These are phyloP conservation scores for Hypomyces rosellus DNA, from an alignment of 2,329 filamentous ascomycete genomes.

Conservation along the genomic window DNA sequence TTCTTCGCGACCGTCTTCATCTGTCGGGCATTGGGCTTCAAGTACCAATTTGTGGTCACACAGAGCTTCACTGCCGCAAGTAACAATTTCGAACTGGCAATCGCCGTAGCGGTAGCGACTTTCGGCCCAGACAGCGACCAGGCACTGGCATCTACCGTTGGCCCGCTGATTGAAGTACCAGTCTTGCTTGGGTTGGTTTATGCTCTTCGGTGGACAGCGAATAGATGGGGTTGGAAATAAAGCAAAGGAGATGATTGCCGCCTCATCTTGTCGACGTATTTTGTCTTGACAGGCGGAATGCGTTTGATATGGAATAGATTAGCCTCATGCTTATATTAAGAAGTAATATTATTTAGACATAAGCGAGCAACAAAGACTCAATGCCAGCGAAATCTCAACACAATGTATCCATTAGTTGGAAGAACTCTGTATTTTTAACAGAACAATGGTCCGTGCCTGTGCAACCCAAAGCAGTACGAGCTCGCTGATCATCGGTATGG, in stretches of 20 bases:
- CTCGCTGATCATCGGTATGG: slow-evolving; percentile 5
- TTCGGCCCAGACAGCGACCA: slow-evolving; percentile 74
- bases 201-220: slow-evolving; percentile 54
- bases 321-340: not conserved
- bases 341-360: not conserved
- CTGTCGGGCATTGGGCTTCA: slow-evolving; percentile 61
- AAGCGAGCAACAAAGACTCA: not conserved
- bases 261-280: not conserved
- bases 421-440: slow-evolving; percentile 11
- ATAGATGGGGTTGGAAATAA: slow-evolving; percentile 47
- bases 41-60: slow-evolving; percentile 63
- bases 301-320: slow-evolving; percentile 1
- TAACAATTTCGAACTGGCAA: slow-evolving; percentile 90
- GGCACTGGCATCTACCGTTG: slow-evolving; percentile 75
- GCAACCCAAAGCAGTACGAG: slow-evolving; percentile 10
- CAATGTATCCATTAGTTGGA: slow-evolving; percentile 10
- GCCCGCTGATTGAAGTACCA: slow-evolving; percentile 80
- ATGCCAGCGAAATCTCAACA: not conserved
- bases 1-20: slow-evolving; percentile 64
- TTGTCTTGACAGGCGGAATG: not conserved
- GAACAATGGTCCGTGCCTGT: slow-evolving; percentile 5
- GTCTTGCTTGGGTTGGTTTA: slow-evolving; percentile 75
- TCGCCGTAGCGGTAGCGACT: slow-evolving; percentile 77
- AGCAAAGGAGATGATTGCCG: not conserved
- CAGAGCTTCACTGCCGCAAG: slow-evolving; percentile 87